Base-by-base conservation (phyloP, 208 protist genomes). In the Acanthamoeba triangularis region DNA sequence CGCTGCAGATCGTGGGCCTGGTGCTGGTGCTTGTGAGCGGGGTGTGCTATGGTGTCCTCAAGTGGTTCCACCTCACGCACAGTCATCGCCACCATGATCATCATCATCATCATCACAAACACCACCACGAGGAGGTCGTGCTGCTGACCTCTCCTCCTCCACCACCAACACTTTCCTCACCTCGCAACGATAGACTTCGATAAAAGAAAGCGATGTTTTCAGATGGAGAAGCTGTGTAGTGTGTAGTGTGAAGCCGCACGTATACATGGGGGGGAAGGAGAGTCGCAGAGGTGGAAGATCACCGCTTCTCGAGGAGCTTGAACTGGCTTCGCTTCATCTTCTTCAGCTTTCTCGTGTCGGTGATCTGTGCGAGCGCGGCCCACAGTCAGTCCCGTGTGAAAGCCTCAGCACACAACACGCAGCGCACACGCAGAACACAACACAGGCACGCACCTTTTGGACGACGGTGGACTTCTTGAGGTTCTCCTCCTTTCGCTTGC, bases 321-420 rank as follows among this genome's bases (percentile, higher is more conserved):
- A 87, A 41, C 78, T 87, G 78, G 78, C 78, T 87, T 49, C 78
- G 78, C 78, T 87, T 87, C 78, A 87, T 87, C 78, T 87, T 87
- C 78, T 87, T 87, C 47, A 87, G 25, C 78, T 87, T 87, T 41
- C 78, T 87, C 28, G 78, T 87, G 47, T 87, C 78, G n/a, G 37
- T 87, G 28, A 87, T 87, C 78, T 87, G 76, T 20, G 54, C 54
- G 23, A 59, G 54, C 54, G 54, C 20, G 54, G 20, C 54, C 54
- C 54, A 25, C 14, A 18, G 54, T 59, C 54, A 59, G 25, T 4
- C 16, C 67, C 56, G 11, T 61, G 56, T 61, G 56, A 49, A 54
- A 84, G 44, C 13, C 30, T 37, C n/a, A n/a, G 18, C 74, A 52
- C 5, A 85, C 20, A 85, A 47, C 8, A 37, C 30, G 1, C 20